phyloP scores from a whole-genome alignment of 306 rosid species.

The Comarum palustre region DNA sequence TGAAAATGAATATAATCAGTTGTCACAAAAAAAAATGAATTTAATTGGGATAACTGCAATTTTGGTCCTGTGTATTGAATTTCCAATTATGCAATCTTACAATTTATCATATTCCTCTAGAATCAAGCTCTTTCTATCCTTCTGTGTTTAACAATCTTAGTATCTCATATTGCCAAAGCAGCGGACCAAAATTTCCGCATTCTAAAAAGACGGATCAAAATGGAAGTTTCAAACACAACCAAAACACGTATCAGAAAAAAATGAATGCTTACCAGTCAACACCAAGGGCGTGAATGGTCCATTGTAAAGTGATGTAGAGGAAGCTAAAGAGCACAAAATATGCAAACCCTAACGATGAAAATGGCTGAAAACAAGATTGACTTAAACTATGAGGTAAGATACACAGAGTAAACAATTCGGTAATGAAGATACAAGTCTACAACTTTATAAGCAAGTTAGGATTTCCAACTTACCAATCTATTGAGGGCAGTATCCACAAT shows the following conservation, averaged over 20 bases:
- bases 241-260: not conserved
- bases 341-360: conserved; percentile 51
- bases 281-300: conserved; percentile 50
- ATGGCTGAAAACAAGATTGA: conserved; percentile 41
- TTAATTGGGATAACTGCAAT: not conserved
- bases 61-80: not conserved
- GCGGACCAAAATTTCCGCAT: not conserved
- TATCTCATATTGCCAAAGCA: not conserved
- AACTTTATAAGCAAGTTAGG: not conserved
- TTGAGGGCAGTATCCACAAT: conserved; percentile 55
- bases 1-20: not conserved
- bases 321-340: conserved; percentile 57
- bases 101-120: not conserved
- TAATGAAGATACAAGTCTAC: not conserved
- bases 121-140: not conserved
- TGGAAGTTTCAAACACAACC: not conserved
- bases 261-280: conserved; percentile 26
- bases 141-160: not conserved
- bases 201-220: not conserved
- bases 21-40: no score
- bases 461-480: conserved; percentile 47
- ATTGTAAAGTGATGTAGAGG: conserved; percentile 47
- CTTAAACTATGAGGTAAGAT: not conserved
- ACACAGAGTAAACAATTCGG: not conserved
- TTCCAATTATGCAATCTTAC: not conserved